These are phyloP conservation scores for Aquilaria yunnanensis DNA, from an alignment of 345 rosid species.

Conservation along the genomic window DNA sequence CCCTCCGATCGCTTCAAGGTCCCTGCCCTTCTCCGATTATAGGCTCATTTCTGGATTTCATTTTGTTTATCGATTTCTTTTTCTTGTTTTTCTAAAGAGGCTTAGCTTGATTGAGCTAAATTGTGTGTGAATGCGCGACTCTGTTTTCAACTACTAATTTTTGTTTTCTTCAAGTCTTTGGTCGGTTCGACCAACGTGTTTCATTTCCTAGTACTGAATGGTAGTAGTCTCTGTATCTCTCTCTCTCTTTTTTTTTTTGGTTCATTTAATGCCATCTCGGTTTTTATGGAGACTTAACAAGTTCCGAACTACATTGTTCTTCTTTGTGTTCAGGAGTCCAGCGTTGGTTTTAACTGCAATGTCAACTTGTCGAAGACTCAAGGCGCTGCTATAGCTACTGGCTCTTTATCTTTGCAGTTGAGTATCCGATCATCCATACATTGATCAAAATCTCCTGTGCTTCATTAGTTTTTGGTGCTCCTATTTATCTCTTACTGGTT, in stretches of 20 bases:
- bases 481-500: not conserved
- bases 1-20: slow-evolving; percentile 56
- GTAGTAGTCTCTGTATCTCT: no score
- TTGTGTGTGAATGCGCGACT: not conserved
- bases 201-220: no score
- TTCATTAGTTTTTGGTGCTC: not conserved
- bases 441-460: not conserved
- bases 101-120: not conserved
- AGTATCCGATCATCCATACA: slow-evolving; percentile 14
- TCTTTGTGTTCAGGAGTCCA: slow-evolving; percentile 27
- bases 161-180: not conserved
- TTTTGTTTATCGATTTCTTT: not conserved
- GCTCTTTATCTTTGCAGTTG: slow-evolving; percentile 57
- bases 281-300: not conserved
- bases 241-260: slow-evolving; percentile 1
- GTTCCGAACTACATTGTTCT: not conserved
- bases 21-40: slow-evolving; percentile 3
- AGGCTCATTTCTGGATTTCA: not conserved
- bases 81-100: not conserved
- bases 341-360: slow-evolving; percentile 31
- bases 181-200: no score
- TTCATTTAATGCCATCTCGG: not conserved
- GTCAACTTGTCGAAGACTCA: slow-evolving; percentile 17
- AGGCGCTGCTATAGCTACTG: slow-evolving; percentile 39
- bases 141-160: not conserved